These are phyloP conservation scores for Trametes sp. DNA, from an alignment of 1,284 basidiomycete species.

Conservation along the genomic window DNA sequence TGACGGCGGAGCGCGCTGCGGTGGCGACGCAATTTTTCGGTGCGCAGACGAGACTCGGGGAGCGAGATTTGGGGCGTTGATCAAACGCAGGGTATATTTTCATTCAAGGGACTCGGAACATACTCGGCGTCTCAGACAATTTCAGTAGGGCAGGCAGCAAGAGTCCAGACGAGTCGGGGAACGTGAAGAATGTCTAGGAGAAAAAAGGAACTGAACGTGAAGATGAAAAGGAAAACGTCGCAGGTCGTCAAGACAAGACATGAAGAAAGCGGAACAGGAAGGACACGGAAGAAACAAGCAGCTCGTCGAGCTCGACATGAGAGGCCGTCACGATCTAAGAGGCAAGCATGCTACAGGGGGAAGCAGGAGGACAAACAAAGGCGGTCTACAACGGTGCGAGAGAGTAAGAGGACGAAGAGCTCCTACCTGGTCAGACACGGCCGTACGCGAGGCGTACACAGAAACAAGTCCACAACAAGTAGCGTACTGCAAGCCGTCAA, in stretches of 20 bases:
- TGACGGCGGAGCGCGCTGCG: no score
- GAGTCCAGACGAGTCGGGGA: not conserved
- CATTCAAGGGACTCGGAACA: not conserved
- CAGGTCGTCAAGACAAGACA: conserved; percentile 1
- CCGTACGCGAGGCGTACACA: not conserved
- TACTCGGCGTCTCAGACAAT: no score
- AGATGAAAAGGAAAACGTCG: not conserved
- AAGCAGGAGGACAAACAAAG: not conserved
- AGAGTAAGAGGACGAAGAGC: no score
- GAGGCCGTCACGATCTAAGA: not conserved
- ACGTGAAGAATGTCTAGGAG: not conserved
- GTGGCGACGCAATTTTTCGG: no score
- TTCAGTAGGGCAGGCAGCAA: not conserved
- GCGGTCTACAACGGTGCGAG: not conserved
- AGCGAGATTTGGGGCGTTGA: no score
- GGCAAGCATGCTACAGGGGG: not conserved
- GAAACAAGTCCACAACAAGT: not conserved
- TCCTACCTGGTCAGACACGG: not conserved
- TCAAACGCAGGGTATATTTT: not conserved
- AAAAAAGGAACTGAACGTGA: not conserved
- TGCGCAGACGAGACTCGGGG: no score
- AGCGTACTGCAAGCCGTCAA: conserved; percentile 1
- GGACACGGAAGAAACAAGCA: not conserved
- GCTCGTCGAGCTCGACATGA: no score
- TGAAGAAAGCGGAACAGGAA: not conserved